Conservation (phyloP, 805 yeast species). For the Blastobotrys peoriensis region DNA sequence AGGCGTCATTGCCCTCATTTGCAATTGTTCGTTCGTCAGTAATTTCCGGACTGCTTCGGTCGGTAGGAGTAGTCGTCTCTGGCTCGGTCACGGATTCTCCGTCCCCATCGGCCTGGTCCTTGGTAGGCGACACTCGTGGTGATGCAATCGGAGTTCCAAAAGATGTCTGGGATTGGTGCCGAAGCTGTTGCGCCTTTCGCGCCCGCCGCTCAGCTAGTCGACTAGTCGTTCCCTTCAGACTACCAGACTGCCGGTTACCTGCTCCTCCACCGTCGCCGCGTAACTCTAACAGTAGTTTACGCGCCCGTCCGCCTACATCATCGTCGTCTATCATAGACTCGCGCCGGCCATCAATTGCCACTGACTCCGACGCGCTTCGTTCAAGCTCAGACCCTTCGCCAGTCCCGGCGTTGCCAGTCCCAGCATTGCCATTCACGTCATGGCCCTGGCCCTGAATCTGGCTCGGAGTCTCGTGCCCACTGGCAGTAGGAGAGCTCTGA, state of each 20-base stretch:
- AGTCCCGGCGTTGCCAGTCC: not conserved
- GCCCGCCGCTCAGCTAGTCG: slow-evolving; percentile 23
- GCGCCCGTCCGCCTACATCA: slow-evolving; percentile 56
- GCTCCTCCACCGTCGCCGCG: slow-evolving; percentile 34
- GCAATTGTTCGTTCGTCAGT: too few species aligned
- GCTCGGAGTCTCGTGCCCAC: not conserved
- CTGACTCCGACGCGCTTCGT: not conserved
- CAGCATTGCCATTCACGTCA: not conserved
- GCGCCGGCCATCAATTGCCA: slow-evolving; percentile 2
- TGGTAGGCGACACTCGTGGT: not conserved
- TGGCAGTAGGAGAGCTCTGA: not conserved
- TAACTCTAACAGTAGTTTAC: slow-evolving; percentile 55
- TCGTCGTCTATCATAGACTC: slow-evolving; percentile 19
- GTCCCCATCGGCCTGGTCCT: too few species aligned
- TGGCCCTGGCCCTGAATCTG: not conserved
- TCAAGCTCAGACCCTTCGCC: not conserved
- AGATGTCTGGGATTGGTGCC: slow-evolving; percentile 2
- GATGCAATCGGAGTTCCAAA: not conserved
- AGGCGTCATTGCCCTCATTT: too few species aligned
- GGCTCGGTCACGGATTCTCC: too few species aligned
- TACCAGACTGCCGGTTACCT: slow-evolving; percentile 9
- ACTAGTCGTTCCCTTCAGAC: slow-evolving; percentile 6
- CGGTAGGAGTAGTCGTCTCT: too few species aligned
- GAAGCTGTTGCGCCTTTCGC: slow-evolving; percentile 17
- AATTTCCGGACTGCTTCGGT: too few species aligned